These are phyloP conservation scores for Metschnikowia noctiluminum DNA, from an alignment of 805 yeast genomes.

Conservation along the genomic window DNA sequence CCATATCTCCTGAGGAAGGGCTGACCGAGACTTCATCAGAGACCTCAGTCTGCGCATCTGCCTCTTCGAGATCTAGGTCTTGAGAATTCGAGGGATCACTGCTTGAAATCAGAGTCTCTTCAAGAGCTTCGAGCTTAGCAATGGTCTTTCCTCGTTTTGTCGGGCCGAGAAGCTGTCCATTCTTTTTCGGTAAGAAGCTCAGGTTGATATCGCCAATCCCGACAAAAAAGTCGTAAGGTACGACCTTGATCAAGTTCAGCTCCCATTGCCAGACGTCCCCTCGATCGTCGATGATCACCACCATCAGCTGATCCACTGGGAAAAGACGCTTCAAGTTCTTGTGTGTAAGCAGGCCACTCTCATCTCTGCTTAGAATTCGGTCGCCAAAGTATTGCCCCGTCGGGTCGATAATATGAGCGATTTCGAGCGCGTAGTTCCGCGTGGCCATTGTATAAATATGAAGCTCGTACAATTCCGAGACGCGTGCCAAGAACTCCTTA, in stretches of 20 bases:
- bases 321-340: slow-evolving; percentile 84
- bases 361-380: slow-evolving; percentile 87
- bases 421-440: slow-evolving; percentile 82
- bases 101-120: slow-evolving; percentile 9
- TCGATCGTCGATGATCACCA: slow-evolving; percentile 92
- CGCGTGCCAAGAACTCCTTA: slow-evolving; percentile 61
- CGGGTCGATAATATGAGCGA: slow-evolving; percentile 91
- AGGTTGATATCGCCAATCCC: slow-evolving; percentile 98
- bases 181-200: slow-evolving; percentile 82
- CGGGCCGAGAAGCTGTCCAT: slow-evolving; percentile 55
- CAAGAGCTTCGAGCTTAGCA: slow-evolving; percentile 50
- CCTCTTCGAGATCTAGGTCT: not conserved
- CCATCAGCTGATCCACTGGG: slow-evolving; percentile 96
- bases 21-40: not conserved
- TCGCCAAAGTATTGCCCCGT: slow-evolving; percentile 84
- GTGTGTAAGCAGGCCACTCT: slow-evolving; percentile 87
- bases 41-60: not conserved
- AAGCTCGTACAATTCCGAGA: slow-evolving; percentile 71
- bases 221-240: slow-evolving; percentile 93
- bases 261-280: slow-evolving; percentile 99
- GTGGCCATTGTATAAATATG: slow-evolving; percentile 99
- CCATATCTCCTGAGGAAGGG: not conserved
- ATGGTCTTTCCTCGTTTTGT: slow-evolving; percentile 57
- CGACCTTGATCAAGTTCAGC: slow-evolving; percentile 82
- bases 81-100: not conserved